Base-by-base conservation (phyloP, 2,329 filamentous ascomycete genomes). In the Calonectria pseudoreteaudii region DNA sequence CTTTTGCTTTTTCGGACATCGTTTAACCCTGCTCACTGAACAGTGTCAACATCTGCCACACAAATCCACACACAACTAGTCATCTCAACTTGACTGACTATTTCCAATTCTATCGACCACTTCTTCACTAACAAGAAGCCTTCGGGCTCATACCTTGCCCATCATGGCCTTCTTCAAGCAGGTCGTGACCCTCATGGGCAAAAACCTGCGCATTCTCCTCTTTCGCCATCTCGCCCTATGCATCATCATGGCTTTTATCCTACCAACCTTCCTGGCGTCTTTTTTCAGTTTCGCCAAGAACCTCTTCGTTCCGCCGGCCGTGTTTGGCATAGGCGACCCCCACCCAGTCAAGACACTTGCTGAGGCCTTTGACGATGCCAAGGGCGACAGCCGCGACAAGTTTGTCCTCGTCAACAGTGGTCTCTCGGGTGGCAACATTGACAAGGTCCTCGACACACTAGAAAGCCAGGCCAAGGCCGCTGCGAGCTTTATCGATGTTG, bases 371-470 rank as follows among this genome's bases (percentile, higher is more conserved):
- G 81, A 84, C 26, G 85, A 86, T 31, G 91, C 92, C 3, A 85
- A 85, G 20, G 87, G 87, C 14, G 83, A 84, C 31, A 91, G 92
- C 23, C 89, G 94, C 75, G 85, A 94, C 77, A 95, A 91, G 66
- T 87, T 98, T 18, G 92, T 93, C 16, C 94, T 98, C 70, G 92
- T 98, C 72, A 93, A 97, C 82, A 95, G 91, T 84, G 94, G 93
- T 13, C 85, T 90, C 66, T 87, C 86, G 0, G 93, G 91, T 13
- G 94, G 94, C 20, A 89, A 93, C 68, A 95, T 98, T 67, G 91
- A 94, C 70, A 86, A 86, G 16, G 92, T 97, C 23, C 95, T 98
- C 74, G 87, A 90, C 75, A 82, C 85, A 3, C 83, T 98, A 23
- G 88, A 90, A 4, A 83, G 85, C n/a, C 86, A 89, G n/a, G 90